These are phyloP conservation scores for Citrus maxima DNA, from an alignment of 345 rosid species.

Conservation along the genomic window DNA sequence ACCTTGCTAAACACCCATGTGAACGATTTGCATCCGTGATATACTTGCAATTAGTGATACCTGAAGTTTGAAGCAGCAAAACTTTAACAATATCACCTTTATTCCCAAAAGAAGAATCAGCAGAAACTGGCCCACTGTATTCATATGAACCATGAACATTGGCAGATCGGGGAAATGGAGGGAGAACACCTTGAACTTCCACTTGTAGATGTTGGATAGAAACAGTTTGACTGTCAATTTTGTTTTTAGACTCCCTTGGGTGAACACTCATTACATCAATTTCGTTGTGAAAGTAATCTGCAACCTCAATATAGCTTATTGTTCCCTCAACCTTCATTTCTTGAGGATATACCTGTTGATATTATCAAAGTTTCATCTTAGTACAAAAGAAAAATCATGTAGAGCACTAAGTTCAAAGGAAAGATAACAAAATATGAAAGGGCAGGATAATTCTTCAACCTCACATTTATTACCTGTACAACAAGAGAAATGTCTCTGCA, in stretches of 20 bases:
- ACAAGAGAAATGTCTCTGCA: conserved; percentile 51
- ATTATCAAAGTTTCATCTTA: conserved; percentile 38
- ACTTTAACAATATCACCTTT: conserved; percentile 44
- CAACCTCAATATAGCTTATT: conserved; percentile 56
- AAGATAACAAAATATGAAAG: conserved; percentile 11
- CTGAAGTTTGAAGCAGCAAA: conserved; percentile 59
- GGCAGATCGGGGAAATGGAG: conserved; percentile 36
- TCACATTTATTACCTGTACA: conserved; percentile 64
- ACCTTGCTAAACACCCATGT: conserved; percentile 33
- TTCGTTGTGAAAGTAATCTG: conserved; percentile 41
- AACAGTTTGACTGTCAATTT: conserved; percentile 27
- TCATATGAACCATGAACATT: conserved; percentile 34
- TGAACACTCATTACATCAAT: conserved; percentile 24
- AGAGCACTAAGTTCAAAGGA: conserved; percentile 8
- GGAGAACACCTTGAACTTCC: conserved; percentile 62
- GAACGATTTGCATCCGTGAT: conserved; percentile 32
- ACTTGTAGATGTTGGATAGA: conserved; percentile 53
- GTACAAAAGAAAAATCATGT: conserved; percentile 10
- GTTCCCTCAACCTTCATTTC: conserved; percentile 65
- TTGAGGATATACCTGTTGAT: conserved; percentile 75
- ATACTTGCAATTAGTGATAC: conserved; percentile 44
- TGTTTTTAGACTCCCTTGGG: conserved; percentile 5
- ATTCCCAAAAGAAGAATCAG: conserved; percentile 35
- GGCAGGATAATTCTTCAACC: conserved; percentile 13
- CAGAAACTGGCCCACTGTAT: conserved; percentile 26